A percentile compares a stretch with the other conserved stretches of the same genome.
phyloP scores from a whole-genome alignment of 2,329 filamentous ascomycete species.

The Pyricularia sp. region DNA sequence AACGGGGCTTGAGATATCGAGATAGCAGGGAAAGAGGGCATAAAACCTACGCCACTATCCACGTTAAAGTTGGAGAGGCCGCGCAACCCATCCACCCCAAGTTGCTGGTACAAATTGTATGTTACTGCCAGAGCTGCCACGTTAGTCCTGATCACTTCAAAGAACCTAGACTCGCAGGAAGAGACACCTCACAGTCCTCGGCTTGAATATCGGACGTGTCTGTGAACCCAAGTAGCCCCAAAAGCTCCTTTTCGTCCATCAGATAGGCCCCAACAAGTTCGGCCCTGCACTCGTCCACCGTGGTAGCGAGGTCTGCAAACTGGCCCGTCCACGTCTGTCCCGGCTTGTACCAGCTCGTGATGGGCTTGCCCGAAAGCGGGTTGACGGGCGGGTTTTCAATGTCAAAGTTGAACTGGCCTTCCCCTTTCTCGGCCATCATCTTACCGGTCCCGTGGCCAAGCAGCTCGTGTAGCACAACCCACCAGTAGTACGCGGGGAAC shows the following conservation, averaged over 20 bases:
- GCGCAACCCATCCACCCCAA: constrained; percentile 30
- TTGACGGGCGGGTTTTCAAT: constrained; percentile 69
- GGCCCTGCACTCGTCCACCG: constrained; percentile 92
- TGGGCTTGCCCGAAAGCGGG: constrained; percentile 67
- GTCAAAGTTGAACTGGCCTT: constrained; percentile 84
- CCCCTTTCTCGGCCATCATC: constrained; percentile 77
- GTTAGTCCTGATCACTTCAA: neutral
- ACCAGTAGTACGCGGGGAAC: constrained; percentile 85
- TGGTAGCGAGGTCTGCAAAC: constrained; percentile 78
- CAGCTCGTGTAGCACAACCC: constrained; percentile 90
- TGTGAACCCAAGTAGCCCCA: constrained; percentile 30
- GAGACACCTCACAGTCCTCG: constrained; percentile 23
- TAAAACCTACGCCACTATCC: constrained; percentile 18
- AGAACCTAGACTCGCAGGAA: neutral
- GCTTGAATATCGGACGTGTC: constrained; percentile 23
- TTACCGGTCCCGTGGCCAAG: constrained; percentile 85
- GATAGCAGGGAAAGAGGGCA: neutral
- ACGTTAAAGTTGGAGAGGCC: constrained; percentile 28
- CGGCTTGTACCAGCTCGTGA: constrained; percentile 85
- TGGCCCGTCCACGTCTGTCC: constrained; percentile 92
- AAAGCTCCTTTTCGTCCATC: constrained; percentile 26
- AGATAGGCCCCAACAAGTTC: constrained; percentile 91
- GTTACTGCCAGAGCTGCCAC: constrained; percentile 17
- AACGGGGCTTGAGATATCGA: neutral
- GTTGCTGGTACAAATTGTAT: constrained; percentile 30